Evolutionary conservation across 768 basidiomycete genomes (phyloP).

Genomic region (Kwoniella sp.): DNA sequence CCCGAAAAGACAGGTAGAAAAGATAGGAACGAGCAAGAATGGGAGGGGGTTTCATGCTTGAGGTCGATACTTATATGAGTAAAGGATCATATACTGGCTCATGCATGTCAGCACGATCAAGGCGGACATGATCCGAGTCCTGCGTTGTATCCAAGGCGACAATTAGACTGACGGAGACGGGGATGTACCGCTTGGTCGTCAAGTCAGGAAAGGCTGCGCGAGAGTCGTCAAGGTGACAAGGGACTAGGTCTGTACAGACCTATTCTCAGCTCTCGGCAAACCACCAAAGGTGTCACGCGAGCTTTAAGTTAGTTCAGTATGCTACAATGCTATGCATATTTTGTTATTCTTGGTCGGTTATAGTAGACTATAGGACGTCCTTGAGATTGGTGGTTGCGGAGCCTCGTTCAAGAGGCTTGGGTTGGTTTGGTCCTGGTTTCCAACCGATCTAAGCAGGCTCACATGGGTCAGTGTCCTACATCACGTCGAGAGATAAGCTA

Average conservation of each 20-base stretch:
- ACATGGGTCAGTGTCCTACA: not conserved
- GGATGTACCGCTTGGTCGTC: not conserved
- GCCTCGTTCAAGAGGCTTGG: constrained; percentile 68
- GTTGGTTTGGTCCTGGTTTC: constrained; percentile 72
- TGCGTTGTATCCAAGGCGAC: not conserved
- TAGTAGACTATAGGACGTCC: constrained; percentile 62
- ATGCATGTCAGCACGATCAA: too few species aligned
- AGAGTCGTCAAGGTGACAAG: too few species aligned
- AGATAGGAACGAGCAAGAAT: not conserved
- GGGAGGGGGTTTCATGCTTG: not conserved
- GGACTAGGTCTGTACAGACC: too few species aligned
- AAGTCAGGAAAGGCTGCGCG: too few species aligned
- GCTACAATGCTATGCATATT: constrained; percentile 1
- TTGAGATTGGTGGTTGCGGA: constrained; percentile 66
- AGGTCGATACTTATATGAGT: not conserved
- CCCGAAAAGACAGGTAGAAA: not conserved
- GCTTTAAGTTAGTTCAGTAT: not conserved
- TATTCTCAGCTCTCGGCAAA: too few species aligned
- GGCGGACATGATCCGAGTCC: too few species aligned
- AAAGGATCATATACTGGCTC: too few species aligned
- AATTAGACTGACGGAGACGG: not conserved
- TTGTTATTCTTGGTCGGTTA: not conserved
- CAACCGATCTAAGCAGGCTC: constrained; percentile 68
- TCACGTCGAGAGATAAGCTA: not conserved
- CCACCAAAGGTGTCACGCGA: not conserved